Evolutionary conservation across 352 stramenopile species (phyloP).

Genomic region (Elongisporangium undulatum): DNA sequence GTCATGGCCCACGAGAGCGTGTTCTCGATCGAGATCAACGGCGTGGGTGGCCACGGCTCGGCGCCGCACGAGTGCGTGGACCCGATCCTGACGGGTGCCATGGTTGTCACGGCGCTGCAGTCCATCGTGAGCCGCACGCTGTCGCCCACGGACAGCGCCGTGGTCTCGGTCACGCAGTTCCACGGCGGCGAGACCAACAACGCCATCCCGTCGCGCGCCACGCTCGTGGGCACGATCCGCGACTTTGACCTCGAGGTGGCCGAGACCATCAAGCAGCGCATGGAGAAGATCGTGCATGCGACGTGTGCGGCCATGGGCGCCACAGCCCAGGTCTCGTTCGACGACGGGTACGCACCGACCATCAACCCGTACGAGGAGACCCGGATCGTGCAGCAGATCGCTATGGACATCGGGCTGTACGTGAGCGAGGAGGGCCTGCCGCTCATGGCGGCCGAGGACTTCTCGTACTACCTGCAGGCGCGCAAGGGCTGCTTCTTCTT

Average conservation of each 20-base stretch:
- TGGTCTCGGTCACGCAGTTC: slow-evolving; percentile 91
- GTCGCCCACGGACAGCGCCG: slow-evolving; percentile 89
- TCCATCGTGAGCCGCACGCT: slow-evolving; percentile 89
- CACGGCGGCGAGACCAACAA: slow-evolving; percentile 93
- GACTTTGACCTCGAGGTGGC: slow-evolving; percentile 88
- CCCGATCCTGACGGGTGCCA: slow-evolving; percentile 88
- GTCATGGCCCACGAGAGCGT: slow-evolving; percentile 91
- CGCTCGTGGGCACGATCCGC: slow-evolving; percentile 90
- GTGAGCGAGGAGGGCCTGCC: slow-evolving; percentile 77
- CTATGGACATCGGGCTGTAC: slow-evolving; percentile 60
- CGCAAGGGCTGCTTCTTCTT: slow-evolving; percentile 86
- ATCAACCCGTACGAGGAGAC: slow-evolving; percentile 81
- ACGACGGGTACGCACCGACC: slow-evolving; percentile 70
- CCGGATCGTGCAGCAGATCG: slow-evolving; percentile 70
- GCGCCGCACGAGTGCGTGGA: slow-evolving; percentile 91
- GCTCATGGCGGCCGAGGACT: slow-evolving; percentile 95
- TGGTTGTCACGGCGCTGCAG: slow-evolving; percentile 91
- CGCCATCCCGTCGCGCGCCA: slow-evolving; percentile 87
- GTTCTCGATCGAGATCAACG: slow-evolving; percentile 90
- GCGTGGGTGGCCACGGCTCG: slow-evolving; percentile 93
- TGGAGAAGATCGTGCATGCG: slow-evolving; percentile 83
- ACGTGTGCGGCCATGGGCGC: slow-evolving; percentile 82
- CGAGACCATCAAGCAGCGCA: slow-evolving; percentile 72
- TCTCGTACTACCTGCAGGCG: slow-evolving; percentile 87
- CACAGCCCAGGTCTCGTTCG: slow-evolving; percentile 53